phyloP scores from a whole-genome alignment of 2,329 filamentous ascomycete genomes.

The Penicillium sclerotigenum region DNA sequence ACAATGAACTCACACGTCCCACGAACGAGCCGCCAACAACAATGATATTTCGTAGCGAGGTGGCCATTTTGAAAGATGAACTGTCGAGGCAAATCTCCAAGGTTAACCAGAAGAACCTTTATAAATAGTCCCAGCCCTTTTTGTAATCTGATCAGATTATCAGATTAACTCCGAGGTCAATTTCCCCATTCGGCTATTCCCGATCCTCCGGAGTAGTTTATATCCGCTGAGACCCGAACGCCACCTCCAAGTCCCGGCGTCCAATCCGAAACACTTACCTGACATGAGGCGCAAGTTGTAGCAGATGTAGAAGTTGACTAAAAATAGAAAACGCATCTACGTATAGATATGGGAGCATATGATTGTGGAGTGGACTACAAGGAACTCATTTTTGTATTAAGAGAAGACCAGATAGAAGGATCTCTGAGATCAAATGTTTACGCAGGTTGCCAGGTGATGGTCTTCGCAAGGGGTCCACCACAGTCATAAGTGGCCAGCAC shows the following conservation, averaged over 20 bases:
- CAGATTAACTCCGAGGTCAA: slow-evolving; percentile 1
- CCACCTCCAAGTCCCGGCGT: background rate
- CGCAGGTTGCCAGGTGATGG: slow-evolving; percentile 24
- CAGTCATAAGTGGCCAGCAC: slow-evolving; percentile 32
- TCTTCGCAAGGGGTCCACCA: slow-evolving; percentile 28
- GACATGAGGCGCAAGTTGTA: background rate
- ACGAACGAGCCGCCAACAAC: slow-evolving; percentile 39
- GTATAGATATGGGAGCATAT: background rate
- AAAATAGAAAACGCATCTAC: background rate
- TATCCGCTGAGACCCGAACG: background rate
- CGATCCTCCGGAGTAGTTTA: background rate
- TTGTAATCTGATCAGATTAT: slow-evolving; percentile 4
- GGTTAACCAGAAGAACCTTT: background rate
- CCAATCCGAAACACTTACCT: background rate
- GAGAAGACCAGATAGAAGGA: background rate
- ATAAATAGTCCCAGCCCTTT: background rate
- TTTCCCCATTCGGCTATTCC: background rate
- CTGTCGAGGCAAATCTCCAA: background rate
- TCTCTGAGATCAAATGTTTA: background rate
- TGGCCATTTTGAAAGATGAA: slow-evolving; percentile 23
- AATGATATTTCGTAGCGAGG: slow-evolving; percentile 34
- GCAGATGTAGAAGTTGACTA: background rate
- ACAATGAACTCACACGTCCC: slow-evolving; percentile 26
- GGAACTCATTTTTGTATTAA: background rate
- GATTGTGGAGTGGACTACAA: background rate